Base-by-base conservation (phyloP, 768 basidiomycete species). In the Holtermannia corniformis region DNA sequence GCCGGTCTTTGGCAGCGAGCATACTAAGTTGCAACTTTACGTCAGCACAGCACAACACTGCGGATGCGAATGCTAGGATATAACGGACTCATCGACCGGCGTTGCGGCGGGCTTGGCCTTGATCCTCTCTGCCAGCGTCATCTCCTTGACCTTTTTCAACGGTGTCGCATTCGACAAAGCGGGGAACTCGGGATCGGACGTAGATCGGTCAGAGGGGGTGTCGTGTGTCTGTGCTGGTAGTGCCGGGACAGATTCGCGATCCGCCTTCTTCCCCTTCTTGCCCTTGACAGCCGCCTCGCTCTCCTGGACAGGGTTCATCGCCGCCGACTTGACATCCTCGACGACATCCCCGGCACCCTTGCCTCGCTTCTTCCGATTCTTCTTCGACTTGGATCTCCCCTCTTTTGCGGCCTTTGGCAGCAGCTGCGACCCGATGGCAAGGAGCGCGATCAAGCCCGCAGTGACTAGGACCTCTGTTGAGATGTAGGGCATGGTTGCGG, bases 81-180 rank as follows among this genome's bases (percentile, higher is more conserved):
- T 25, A 21, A 59, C 65, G 58, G 44, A 67, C 65, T 67, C 65
- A 54, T 67, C 65, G 5, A 67, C 65, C 37, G 61, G 62, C 5
- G 63, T 59, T 45, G 63, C 64, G 27, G 57, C 46, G 20, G 56
- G 46, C 44, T 67, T 62, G 5, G 65, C 61, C 14, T 59, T 58
- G 11, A 67, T 49, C 50, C 50, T 64, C 53, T 67, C 61, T 11
- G 65, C 65, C 22, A 67, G 51, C 5, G 64, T 62, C 32, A 37
- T 37, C 10, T 37, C 32, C 61, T 67, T 51, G 61, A 59, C 44
- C 61, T 64, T 37, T 16, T 37, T 37, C 16, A 16, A 7, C 16
- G 32, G 7, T 7, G 7, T 16, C 7, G 10, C 32, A 37, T 7
- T 7, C 16, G 10, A 7, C 7, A 37, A 16, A 16, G 10, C 16